A percentile compares a stretch with the other conserved stretches of the same genome.
These are phyloP conservation scores for Auxenochlorella protothecoides DNA, from an alignment of 139 green algal genomes.

Conservation along the genomic window DNA sequence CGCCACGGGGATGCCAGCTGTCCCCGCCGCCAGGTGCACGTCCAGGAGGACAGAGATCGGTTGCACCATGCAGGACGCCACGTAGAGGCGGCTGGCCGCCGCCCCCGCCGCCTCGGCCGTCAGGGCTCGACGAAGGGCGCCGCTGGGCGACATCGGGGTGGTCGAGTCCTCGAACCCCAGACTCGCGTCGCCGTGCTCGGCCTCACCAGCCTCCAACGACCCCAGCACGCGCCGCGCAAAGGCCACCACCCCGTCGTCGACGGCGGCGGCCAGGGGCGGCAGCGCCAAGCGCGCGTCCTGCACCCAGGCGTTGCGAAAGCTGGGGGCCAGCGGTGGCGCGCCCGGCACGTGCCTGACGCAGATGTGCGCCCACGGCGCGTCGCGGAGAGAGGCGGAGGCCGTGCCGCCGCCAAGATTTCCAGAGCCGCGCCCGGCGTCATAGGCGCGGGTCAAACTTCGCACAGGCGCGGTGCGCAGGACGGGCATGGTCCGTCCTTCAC, in stretches of 20 bases:
- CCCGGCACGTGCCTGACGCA: too few relatives aligned
- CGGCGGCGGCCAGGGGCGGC: conserved; percentile 12
- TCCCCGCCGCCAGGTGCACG: conserved; percentile 20
- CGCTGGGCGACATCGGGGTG: background rate
- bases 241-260: conserved; percentile 25
- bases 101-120: conserved; percentile 9
- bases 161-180: background rate
- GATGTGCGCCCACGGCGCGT: too few relatives aligned
- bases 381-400: too few relatives aligned
- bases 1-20: conserved; percentile 14
- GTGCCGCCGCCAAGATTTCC: too few relatives aligned
- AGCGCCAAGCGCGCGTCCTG: conserved; percentile 7
- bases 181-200: too few relatives aligned
- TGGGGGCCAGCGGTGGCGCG: background rate
- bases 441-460: too few relatives aligned
- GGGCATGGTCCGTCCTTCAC: too few relatives aligned
- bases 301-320: conserved; percentile 30
- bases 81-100: conserved; percentile 17
- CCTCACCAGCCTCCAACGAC: background rate
- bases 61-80: conserved; percentile 5
- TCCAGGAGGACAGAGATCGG: conserved; percentile 22
- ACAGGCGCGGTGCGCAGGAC: too few relatives aligned
- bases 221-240: conserved; percentile 13
- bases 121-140: conserved; percentile 8
- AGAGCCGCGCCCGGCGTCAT: too few relatives aligned